A percentile compares a stretch with the other conserved stretches of the same genome.
phyloP scores from a whole-genome alignment of 2,329 filamentous ascomycete species.

The Colletotrichum lentis region DNA sequence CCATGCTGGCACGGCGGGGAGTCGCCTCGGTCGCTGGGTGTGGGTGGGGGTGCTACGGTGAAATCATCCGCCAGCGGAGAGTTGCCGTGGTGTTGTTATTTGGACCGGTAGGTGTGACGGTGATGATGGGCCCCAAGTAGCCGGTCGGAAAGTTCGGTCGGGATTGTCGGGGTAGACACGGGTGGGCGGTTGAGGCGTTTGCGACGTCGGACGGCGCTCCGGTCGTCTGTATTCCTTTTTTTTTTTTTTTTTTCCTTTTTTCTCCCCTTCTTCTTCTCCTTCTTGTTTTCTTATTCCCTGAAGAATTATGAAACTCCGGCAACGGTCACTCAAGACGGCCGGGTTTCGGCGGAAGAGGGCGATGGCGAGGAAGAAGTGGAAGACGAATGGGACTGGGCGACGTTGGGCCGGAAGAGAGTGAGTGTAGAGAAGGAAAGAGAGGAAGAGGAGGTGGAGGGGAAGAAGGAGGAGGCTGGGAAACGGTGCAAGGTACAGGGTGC shows the following conservation, averaged over 20 bases:
- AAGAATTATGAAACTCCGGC: background rate
- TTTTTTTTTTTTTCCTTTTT: background rate
- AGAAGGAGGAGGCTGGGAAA: conserved; percentile 10
- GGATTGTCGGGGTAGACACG: too few species aligned
- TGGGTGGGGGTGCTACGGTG: conserved; percentile 22
- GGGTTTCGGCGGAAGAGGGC: background rate
- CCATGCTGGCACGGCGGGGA: conserved; percentile 29
- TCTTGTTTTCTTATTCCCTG: background rate
- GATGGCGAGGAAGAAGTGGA: background rate
- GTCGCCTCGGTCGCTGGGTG: conserved; percentile 12
- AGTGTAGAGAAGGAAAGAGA: background rate
- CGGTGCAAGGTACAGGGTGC: background rate
- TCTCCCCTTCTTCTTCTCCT: background rate
- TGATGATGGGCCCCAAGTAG: background rate
- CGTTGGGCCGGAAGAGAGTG: background rate
- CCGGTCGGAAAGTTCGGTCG: background rate
- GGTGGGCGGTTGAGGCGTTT: background rate
- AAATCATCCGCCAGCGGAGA: conserved; percentile 22
- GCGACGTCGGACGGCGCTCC: background rate
- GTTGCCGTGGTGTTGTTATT: background rate
- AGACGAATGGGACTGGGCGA: background rate
- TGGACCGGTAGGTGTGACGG: background rate
- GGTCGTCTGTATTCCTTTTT: background rate
- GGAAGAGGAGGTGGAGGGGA: background rate
- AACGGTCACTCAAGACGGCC: conserved; percentile 1